A percentile compares a stretch with the other conserved stretches of the same genome.
These are phyloP conservation scores for Balamuthia mandrillaris DNA, from an alignment of 208 protist genomes.

Conservation along the genomic window DNA sequence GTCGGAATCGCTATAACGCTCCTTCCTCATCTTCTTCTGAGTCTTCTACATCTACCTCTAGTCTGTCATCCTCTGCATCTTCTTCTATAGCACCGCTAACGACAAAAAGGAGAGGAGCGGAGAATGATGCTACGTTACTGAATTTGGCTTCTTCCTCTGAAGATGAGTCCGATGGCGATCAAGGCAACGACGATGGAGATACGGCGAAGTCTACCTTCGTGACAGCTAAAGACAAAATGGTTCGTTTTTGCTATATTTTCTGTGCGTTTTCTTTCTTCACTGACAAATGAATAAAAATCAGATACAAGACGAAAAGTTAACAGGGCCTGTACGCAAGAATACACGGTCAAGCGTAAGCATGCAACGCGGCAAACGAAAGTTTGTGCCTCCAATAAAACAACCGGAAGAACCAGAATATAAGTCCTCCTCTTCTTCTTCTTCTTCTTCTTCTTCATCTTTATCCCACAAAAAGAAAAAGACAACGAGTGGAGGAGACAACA, in stretches of 20 bases:
- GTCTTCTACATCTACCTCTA: neutral
- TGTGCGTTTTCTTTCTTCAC: neutral
- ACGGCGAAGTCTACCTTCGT: too few relatives aligned
- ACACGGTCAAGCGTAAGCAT: neutral
- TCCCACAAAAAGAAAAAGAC: too few relatives aligned
- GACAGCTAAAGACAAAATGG: neutral
- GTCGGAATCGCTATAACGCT: too few relatives aligned
- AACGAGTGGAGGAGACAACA: too few relatives aligned
- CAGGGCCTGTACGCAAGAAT: neutral
- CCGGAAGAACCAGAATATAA: neutral
- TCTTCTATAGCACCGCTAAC: neutral
- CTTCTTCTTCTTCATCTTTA: too few relatives aligned
- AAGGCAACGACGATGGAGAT: neutral
- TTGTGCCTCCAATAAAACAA: neutral
- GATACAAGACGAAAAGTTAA: neutral
- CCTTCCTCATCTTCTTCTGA: neutral
- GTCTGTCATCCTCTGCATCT: too few relatives aligned
- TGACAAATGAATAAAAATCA: neutral
- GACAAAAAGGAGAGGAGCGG: neutral
- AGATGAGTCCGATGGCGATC: neutral
- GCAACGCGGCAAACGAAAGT: neutral
- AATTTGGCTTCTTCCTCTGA: neutral
- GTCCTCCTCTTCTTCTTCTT: neutral
- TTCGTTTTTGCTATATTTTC: neutral
- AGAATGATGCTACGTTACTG: neutral